phyloP scores from a whole-genome alignment of 139 green algal species.

The Picochlorum sp. region DNA sequence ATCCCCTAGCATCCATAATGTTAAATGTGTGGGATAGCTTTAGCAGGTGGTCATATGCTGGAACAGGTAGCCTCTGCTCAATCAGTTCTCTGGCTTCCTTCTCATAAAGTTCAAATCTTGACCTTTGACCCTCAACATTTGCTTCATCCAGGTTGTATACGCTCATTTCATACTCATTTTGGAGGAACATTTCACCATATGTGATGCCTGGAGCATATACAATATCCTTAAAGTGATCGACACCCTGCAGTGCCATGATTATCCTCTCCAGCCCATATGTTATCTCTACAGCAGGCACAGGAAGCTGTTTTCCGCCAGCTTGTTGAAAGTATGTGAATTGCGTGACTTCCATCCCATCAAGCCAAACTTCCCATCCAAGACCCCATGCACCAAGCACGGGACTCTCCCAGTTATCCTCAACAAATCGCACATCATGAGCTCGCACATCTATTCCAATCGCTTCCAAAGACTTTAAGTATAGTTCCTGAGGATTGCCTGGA shows the following conservation, averaged over 20 bases:
- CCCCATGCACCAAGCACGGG: conserved; percentile 94
- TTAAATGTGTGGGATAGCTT: conserved; percentile 98
- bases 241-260: conserved; percentile 89
- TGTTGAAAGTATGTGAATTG: conserved; percentile 99
- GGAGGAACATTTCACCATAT: conserved; percentile 97
- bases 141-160: conserved; percentile 82
- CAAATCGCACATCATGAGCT: conserved; percentile 86
- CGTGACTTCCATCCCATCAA: conserved; percentile 97
- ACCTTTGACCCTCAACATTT: conserved; percentile 61
- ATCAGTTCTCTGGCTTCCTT: conserved; percentile 77
- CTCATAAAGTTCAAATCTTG: conserved; percentile 68
- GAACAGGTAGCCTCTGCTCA: conserved; percentile 78
- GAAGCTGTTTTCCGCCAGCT: conserved; percentile 55
- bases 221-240: conserved; percentile 98
- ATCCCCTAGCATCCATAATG: conserved; percentile 87
- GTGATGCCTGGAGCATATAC: conserved; percentile 50
- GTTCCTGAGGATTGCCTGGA: conserved; percentile 91
- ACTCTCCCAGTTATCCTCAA: conserved; percentile 99
- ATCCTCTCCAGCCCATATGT: conserved; percentile 98
- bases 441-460: conserved; percentile 82
- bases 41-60: conserved; percentile 95
- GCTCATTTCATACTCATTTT: conserved; percentile 94
- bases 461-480: conserved; percentile 85
- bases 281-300: conserved; percentile 88
- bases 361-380: conserved; percentile 96